Conservation (phyloP, 2,329 filamentous ascomycete species). For the Sporothrix curviconia region DNA sequence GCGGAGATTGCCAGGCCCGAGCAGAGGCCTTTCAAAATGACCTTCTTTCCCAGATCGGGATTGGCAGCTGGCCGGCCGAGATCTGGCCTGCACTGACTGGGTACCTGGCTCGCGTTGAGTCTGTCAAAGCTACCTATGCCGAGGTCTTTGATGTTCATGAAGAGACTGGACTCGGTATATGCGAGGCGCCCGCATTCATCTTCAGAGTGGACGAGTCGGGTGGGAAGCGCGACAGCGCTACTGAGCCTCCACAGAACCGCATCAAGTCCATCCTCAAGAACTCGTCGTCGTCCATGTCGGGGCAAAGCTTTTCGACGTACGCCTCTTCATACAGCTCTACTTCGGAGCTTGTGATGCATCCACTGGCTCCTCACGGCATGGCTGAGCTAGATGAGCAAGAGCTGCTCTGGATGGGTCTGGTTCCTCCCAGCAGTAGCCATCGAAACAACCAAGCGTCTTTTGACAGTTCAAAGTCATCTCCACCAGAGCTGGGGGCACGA, state of each 20-base stretch:
- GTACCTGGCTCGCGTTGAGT: slow-evolving; percentile 11
- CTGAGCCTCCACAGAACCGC: neutral
- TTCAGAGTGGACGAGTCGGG: neutral
- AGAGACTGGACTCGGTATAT: too few species aligned
- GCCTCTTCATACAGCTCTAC: neutral
- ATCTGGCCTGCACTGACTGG: slow-evolving; percentile 13
- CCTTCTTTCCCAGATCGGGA: slow-evolving; percentile 8
- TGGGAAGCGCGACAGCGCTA: neutral
- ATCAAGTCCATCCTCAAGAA: slow-evolving; percentile 16
- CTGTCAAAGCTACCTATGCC: neutral
- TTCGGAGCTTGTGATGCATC: slow-evolving; percentile 10
- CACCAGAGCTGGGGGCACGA: neutral
- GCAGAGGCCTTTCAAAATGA: neutral
- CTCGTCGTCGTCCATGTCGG: slow-evolving; percentile 7
- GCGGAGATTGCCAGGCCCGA: neutral
- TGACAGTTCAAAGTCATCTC: neutral
- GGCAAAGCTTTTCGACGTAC: slow-evolving; percentile 9
- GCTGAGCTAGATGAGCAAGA: neutral
- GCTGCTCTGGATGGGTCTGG: slow-evolving; percentile 10
- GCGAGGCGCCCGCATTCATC: neutral
- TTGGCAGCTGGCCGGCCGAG: slow-evolving; percentile 11
- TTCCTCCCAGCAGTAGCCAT: neutral
- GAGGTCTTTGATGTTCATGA: neutral
- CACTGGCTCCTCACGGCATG: slow-evolving; percentile 4
- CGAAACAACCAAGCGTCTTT: neutral